These are phyloP conservation scores for Globisporangium abappressorium DNA, from an alignment of 352 stramenopile species.

Conservation along the genomic window DNA sequence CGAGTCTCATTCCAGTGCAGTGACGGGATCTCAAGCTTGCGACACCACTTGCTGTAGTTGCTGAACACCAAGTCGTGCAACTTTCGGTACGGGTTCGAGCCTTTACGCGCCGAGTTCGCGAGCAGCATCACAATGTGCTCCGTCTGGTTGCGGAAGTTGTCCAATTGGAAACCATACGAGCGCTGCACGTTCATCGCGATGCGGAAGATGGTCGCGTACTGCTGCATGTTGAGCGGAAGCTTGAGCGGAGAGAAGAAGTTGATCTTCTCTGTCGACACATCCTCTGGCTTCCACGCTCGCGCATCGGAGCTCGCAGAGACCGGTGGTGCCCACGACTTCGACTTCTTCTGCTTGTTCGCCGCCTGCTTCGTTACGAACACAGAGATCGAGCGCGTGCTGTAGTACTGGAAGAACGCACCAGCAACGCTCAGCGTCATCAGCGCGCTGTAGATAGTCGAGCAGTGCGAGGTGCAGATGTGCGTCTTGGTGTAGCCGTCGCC, in stretches of 20 bases:
- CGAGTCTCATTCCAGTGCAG: slow-evolving; percentile 71
- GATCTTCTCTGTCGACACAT: slow-evolving; percentile 37
- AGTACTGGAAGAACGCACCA: slow-evolving; percentile 50
- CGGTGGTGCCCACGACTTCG: slow-evolving; percentile 28
- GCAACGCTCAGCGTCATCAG: slow-evolving; percentile 37
- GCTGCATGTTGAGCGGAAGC: slow-evolving; percentile 79
- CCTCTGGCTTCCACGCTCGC: slow-evolving; percentile 56
- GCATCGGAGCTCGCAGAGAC: slow-evolving; percentile 81
- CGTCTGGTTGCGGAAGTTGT: slow-evolving; percentile 94
- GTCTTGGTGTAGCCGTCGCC: slow-evolving; percentile 39
- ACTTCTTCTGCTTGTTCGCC: slow-evolving; percentile 18
- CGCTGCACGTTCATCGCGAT: slow-evolving; percentile 85
- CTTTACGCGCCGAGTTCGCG: slow-evolving; percentile 88
- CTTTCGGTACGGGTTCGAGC: slow-evolving; percentile 77
- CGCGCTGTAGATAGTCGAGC: slow-evolving; percentile 58
- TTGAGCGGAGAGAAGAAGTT: slow-evolving; percentile 82
- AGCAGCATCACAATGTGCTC: slow-evolving; percentile 97
- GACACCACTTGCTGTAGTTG: slow-evolving; percentile 89
- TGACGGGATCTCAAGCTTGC: slow-evolving; percentile 73
- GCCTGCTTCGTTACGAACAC: slow-evolving; percentile 31
- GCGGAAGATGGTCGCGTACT: slow-evolving; percentile 78
- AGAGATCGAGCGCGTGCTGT: slow-evolving; percentile 27
- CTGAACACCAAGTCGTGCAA: slow-evolving; percentile 81
- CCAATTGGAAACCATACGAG: slow-evolving; percentile 81
- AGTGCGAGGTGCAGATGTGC: slow-evolving; percentile 58